These are phyloP conservation scores for Acacia acuminata DNA, from an alignment of 306 rosid species.

Conservation along the genomic window DNA sequence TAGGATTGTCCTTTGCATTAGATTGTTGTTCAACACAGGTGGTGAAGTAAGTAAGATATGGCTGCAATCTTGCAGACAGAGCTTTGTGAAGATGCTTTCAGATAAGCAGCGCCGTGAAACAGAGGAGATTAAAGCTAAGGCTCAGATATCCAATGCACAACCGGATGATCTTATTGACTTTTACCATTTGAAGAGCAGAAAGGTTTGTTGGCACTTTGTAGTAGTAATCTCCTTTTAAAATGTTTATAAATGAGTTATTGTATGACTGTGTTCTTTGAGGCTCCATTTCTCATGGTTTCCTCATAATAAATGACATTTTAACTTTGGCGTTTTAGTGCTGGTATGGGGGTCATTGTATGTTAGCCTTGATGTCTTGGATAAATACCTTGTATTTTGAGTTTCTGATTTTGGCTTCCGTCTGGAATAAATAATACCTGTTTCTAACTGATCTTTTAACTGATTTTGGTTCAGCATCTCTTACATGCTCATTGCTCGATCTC, in stretches of 20 bases:
- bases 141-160: slow-evolving; percentile 87
- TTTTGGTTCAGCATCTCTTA: slow-evolving; percentile 13
- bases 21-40: slow-evolving; percentile 73
- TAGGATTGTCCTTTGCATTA: slow-evolving; percentile 81
- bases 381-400: not conserved
- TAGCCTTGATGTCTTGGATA: slow-evolving; percentile 1
- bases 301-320: not conserved
- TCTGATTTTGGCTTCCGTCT: not conserved
- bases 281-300: slow-evolving; percentile 21
- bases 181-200: slow-evolving; percentile 96
- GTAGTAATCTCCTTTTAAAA: slow-evolving; percentile 24
- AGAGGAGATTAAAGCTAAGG: slow-evolving; percentile 82
- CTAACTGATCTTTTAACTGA: slow-evolving; percentile 9
- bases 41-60: slow-evolving; percentile 76
- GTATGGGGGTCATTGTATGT: not conserved
- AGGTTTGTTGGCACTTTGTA: slow-evolving; percentile 51
- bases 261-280: slow-evolving; percentile 7
- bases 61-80: slow-evolving; percentile 85
- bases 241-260: not conserved
- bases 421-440: not conserved
- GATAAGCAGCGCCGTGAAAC: slow-evolving; percentile 88
- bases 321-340: not conserved
- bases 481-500: slow-evolving; percentile 12
- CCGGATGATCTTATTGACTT: slow-evolving; percentile 98
- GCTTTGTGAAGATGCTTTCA: slow-evolving; percentile 94